A percentile compares a stretch with the other conserved stretches of the same genome.
Evolutionary conservation across 176 grass and related monocot species (phyloP).

Genomic region (Raddia distichophylla): DNA sequence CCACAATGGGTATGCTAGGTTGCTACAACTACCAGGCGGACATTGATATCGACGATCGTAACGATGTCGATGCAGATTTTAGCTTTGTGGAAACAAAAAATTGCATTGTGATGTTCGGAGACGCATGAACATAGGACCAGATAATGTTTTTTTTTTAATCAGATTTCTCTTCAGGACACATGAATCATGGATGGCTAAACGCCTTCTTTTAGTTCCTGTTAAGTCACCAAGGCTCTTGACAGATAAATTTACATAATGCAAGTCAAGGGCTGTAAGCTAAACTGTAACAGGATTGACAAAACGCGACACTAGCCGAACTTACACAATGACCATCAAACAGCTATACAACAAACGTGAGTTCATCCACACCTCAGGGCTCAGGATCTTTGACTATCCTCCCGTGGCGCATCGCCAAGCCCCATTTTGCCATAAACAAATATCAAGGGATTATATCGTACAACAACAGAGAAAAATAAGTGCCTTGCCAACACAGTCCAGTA

Average conservation of each 20-base stretch:
- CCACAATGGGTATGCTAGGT: not conserved
- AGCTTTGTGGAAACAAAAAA: not conserved
- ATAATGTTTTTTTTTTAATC: not conserved
- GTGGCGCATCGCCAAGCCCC: constrained; percentile 2
- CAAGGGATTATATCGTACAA: constrained; percentile 26
- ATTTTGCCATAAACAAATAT: constrained; percentile 33
- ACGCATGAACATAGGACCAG: not conserved
- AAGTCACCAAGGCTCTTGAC: not conserved
- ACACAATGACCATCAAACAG: constrained; percentile 17
- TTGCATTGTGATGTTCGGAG: not conserved
- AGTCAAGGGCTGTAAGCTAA: not conserved
- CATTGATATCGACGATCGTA: not conserved
- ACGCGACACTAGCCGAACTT: constrained; percentile 15
- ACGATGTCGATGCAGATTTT: not conserved
- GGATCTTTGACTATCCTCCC: constrained; percentile 7
- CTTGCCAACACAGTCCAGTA: constrained; percentile 19
- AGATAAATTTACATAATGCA: constrained; percentile 19
- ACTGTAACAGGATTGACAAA: not conserved
- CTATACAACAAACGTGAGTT: constrained; percentile 46
- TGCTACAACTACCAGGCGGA: not conserved
- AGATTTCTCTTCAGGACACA: not conserved
- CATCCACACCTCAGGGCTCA: not conserved
- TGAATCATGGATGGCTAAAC: not conserved
- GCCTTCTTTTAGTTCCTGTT: not conserved
- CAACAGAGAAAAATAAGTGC: not conserved